These are phyloP conservation scores for Melampsora abietis-canadensis DNA, from an alignment of 1,284 basidiomycete genomes.

Conservation along the genomic window DNA sequence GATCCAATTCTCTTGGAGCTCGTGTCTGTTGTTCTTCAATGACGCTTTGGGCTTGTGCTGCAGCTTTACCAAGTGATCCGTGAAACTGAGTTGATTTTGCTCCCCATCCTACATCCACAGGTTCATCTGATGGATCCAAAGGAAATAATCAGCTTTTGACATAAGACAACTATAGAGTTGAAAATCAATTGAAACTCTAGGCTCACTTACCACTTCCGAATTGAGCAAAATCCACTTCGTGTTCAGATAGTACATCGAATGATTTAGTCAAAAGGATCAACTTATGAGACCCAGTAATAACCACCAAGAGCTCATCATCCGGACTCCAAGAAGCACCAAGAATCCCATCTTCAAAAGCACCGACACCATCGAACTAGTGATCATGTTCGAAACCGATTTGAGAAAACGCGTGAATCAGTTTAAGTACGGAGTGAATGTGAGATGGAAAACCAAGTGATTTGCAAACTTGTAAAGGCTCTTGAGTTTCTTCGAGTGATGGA, in stretches of 20 bases:
- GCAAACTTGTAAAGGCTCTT: not conserved
- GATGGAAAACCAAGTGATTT: not conserved
- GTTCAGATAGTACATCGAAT: constrained; percentile 52
- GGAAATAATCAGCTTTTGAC: not conserved
- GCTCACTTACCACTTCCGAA: constrained; percentile 50
- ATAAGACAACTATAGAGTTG: not conserved
- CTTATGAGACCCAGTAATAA: constrained; percentile 48
- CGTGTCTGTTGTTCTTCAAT: constrained; percentile 46
- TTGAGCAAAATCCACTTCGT: constrained; percentile 48
- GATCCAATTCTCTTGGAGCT: constrained; percentile 47
- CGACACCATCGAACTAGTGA: constrained; percentile 44
- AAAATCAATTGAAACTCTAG: not conserved
- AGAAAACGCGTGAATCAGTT: not conserved
- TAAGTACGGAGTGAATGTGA: not conserved
- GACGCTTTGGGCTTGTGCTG: constrained; percentile 62
- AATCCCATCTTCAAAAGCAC: constrained; percentile 52
- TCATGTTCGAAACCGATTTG: too few relatives aligned
- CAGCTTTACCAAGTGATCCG: constrained; percentile 85
- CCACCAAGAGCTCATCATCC: constrained; percentile 52
- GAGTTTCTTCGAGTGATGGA: not conserved
- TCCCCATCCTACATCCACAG: constrained; percentile 67
- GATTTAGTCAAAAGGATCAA: constrained; percentile 52
- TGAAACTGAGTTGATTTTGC: constrained; percentile 96
- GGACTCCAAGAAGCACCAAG: constrained; percentile 52
- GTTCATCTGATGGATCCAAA: constrained; percentile 23